These are phyloP conservation scores for Exophiala mesophila DNA, from an alignment of 2,329 filamentous ascomycete species.

Conservation along the genomic window DNA sequence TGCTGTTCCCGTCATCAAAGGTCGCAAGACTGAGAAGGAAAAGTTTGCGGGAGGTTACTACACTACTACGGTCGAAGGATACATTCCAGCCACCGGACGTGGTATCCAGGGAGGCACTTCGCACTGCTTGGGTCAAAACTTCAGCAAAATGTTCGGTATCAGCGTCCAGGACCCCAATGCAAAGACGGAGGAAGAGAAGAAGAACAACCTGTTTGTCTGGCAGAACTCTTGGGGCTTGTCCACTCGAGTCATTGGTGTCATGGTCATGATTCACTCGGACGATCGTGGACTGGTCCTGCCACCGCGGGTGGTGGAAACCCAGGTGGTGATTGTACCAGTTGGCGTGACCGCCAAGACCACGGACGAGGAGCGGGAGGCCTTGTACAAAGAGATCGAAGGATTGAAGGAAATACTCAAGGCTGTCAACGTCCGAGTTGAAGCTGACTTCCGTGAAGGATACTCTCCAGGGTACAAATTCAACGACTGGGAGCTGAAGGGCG, in stretches of 20 bases:
- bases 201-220: conserved; percentile 74
- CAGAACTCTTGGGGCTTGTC: conserved; percentile 99
- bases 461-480: conserved; percentile 97
- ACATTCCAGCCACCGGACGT: conserved; percentile 90
- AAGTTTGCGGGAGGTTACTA: conserved; percentile 97
- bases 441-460: conserved; percentile 84
- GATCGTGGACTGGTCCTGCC: conserved; percentile 93
- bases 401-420: conserved; percentile 66
- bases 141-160: conserved; percentile 99
- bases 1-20: conserved; percentile 89
- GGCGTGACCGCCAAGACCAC: conserved; percentile 85
- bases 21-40: conserved; percentile 93
- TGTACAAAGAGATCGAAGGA: conserved; percentile 69
- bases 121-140: conserved; percentile 94
- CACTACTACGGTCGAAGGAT: conserved; percentile 94
- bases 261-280: conserved; percentile 97
- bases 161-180: conserved; percentile 84
- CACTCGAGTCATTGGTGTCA: conserved; percentile 94
- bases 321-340: conserved; percentile 84
- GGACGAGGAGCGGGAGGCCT: conserved; percentile 69
- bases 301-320: conserved; percentile 79
- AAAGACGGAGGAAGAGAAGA: conserved; percentile 66
- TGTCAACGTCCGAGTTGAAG: conserved; percentile 70
- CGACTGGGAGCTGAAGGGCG: conserved; percentile 95
- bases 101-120: conserved; percentile 96